Base-by-base conservation (phyloP, 108 stramenopile genomes). In the Ochromonas danica region DNA sequence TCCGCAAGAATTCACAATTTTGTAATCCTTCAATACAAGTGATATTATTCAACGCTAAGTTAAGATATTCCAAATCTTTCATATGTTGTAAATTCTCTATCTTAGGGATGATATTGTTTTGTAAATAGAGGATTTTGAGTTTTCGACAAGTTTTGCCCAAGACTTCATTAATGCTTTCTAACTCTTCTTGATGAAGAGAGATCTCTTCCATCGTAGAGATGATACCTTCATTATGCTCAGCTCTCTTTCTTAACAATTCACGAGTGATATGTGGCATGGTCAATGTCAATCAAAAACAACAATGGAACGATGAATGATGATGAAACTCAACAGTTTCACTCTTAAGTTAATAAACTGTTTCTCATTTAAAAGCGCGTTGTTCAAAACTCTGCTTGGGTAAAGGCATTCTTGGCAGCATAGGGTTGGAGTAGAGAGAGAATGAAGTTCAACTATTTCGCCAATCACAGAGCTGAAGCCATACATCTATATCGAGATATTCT, bases 171-270 rank as follows among this genome's bases (percentile, higher is more conserved):
- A 94, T 92, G 40, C 89, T 80, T 78, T 89, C 91, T 25, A 93
- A 83, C 82, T 94, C 94, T 78, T 92, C 91, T 84, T 94, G 94
- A 79, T 94, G 94, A 42, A 94, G 84, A n/a, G 91, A 85, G 10
- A 94, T 79, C 82, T 94, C 93, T 78, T 94, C 92, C 42, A 94
- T 87, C 27, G 90, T 92, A 75, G 90, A 88, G 22, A 92, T 87
- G 3, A 91, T 79, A 36, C 90, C 86, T 42, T 89, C 89, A 78
- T 92, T 92, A 89, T 92, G 92, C 82, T 92, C 92, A 17, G 92
- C 86, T 38, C 89, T 82, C 61, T 86, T 86, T 0, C 89, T 74
- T 35, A 90, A 45, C 0, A 90, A 84, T 42, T 89, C 87, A 27
- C 67, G 45, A 1, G 88, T 87, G 40, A 90, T 84, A 22, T 43